Conservation (phyloP, 2,329 filamentous ascomycete species). For the Amauroascus verrucosus region DNA sequence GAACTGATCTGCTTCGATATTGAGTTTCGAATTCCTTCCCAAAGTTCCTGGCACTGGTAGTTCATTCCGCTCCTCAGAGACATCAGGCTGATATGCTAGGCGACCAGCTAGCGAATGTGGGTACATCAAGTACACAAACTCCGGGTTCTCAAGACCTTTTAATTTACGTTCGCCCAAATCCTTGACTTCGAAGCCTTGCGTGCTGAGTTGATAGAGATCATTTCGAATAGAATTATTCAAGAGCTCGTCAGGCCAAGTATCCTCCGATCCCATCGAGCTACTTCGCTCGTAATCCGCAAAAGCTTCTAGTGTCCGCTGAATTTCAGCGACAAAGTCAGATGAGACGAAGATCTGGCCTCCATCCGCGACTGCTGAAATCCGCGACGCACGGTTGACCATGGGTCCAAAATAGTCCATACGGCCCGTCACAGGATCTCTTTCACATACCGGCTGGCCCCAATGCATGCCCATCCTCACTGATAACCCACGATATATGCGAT, state of each 20-base stretch:
- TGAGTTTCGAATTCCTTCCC: conserved; percentile 53
- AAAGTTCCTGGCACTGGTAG: conserved; percentile 50
- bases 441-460: conserved; percentile 87
- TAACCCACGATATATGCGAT: conserved; percentile 82
- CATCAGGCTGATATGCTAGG: conserved; percentile 39
- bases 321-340: conserved; percentile 92
- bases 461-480: conserved; percentile 97
- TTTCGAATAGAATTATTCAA: conserved; percentile 69
- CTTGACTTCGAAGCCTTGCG: conserved; percentile 92
- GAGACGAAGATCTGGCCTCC: conserved; percentile 96
- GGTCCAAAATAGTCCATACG: conserved; percentile 99
- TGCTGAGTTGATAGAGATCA: conserved; percentile 76
- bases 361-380: conserved; percentile 88
- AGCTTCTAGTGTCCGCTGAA: conserved; percentile 78
- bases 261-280: conserved; percentile 59
- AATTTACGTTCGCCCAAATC: conserved; percentile 90
- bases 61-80: conserved; percentile 34
- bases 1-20: conserved; percentile 74
- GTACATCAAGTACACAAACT: conserved; percentile 91
- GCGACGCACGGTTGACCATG: conserved; percentile 95
- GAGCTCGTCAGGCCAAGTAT: conserved; percentile 64
- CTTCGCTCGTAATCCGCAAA: conserved; percentile 75
- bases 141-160: conserved; percentile 94
- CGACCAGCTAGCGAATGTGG: conserved; percentile 78
- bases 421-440: conserved; percentile 88